phyloP scores from a whole-genome alignment of 192 early-diverging fungal genomes.

The Pilobolus umbonatus region DNA sequence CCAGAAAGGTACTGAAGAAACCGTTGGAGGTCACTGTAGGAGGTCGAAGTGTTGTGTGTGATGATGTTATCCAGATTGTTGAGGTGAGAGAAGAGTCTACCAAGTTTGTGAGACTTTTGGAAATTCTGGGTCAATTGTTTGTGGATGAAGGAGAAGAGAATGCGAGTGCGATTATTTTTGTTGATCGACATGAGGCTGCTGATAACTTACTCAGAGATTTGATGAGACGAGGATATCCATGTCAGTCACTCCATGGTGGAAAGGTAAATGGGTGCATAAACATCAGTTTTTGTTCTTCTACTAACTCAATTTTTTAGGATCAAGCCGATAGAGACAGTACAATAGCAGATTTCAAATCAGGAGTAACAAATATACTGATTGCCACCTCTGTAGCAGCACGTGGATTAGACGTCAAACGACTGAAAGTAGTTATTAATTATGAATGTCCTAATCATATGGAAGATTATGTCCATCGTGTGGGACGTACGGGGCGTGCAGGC shows the following conservation, averaged over 20 bases:
- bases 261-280: too few species aligned
- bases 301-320: too few species aligned
- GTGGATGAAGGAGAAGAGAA: slow-evolving; percentile 61
- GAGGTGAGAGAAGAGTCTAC: slow-evolving; percentile 80
- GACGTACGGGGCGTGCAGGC: slow-evolving; percentile 95
- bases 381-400: slow-evolving; percentile 96
- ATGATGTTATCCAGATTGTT: slow-evolving; percentile 86
- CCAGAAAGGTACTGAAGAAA: slow-evolving; percentile 83
- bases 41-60: slow-evolving; percentile 82
- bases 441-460: slow-evolving; percentile 98
- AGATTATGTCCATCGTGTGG: slow-evolving; percentile 98
- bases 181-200: slow-evolving; percentile 92
- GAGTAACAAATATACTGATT: slow-evolving; percentile 83
- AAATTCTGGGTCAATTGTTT: slow-evolving; percentile 81
- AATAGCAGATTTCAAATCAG: slow-evolving; percentile 91
- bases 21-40: slow-evolving; percentile 96
- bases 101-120: slow-evolving; percentile 83
- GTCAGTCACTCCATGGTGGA: slow-evolving; percentile 91
- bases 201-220: slow-evolving; percentile 85
- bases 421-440: slow-evolving; percentile 93
- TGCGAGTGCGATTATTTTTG: slow-evolving; percentile 83
- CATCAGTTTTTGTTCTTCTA: neutral
- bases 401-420: slow-evolving; percentile 90
- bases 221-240: slow-evolving; percentile 78
- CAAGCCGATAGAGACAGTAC: slow-evolving; percentile 89